Percentiles rank a stretch among this genome's conserved stretches.
Evolutionary conservation across 2,329 filamentous ascomycete species (phyloP).

Genomic region (Diaporthe sp.): DNA sequence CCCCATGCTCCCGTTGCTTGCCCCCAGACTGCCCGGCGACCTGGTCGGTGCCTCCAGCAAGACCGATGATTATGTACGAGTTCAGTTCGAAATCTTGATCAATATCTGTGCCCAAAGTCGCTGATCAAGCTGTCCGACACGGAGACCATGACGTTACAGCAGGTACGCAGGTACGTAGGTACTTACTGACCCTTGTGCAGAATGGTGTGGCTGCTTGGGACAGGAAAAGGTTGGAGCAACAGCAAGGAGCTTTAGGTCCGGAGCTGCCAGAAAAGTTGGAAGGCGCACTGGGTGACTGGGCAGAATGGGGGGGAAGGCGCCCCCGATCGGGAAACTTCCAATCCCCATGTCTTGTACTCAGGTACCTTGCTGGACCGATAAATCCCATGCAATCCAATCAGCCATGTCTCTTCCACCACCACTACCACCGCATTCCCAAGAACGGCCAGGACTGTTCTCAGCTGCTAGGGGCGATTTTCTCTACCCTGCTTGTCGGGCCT

Average conservation of each 20-base stretch:
- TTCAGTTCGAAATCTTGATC: not conserved
- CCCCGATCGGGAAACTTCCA: conserved; percentile 11
- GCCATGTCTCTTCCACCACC: conserved; percentile 12
- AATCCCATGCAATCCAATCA: conserved; percentile 4
- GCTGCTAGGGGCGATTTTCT: not conserved
- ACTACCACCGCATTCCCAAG: conserved; percentile 23
- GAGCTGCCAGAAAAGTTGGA: conserved; percentile 18
- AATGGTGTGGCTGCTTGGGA: not conserved
- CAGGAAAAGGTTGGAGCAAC: not conserved
- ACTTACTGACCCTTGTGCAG: not conserved
- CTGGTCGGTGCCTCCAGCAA: not conserved
- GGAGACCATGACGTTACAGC: not conserved
- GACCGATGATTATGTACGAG: not conserved
- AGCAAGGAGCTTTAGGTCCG: conserved; percentile 21
- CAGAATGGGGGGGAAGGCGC: not conserved
- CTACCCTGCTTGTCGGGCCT: not conserved
- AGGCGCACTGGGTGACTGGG: not conserved
- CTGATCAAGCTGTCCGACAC: not conserved
- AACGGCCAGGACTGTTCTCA: not conserved
- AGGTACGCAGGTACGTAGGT: not conserved
- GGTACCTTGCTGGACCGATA: not conserved
- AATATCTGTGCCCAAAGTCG: not conserved
- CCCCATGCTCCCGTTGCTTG: not conserved
- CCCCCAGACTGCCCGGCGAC: not conserved
- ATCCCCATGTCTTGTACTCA: not conserved